Evolutionary conservation across 2,329 filamentous ascomycete species (phyloP).

Genomic region (Colletotrichum liriopes): DNA sequence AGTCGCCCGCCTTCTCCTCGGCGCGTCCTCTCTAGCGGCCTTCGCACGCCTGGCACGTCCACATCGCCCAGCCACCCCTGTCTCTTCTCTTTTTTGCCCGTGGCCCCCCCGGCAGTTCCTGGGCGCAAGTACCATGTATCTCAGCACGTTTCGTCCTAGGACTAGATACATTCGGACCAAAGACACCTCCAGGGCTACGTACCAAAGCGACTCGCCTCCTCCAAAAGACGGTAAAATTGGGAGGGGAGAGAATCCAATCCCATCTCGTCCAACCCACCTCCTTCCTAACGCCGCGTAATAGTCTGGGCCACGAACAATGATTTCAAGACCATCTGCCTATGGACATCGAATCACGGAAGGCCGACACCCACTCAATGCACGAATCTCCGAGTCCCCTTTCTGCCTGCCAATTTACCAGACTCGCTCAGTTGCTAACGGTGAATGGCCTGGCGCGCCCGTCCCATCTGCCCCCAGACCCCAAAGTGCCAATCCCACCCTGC

Average conservation of each 20-base stretch:
- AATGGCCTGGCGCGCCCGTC: background rate
- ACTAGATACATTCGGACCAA: slow-evolving; percentile 11
- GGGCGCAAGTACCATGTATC: slow-evolving; percentile 20
- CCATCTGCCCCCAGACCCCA: slow-evolving; percentile 13
- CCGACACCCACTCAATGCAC: slow-evolving; percentile 27
- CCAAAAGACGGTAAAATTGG: slow-evolving; percentile 12
- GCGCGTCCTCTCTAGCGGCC: slow-evolving; percentile 31
- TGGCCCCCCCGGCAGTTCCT: slow-evolving; percentile 18
- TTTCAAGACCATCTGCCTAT: background rate
- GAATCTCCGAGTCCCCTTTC: slow-evolving; percentile 26
- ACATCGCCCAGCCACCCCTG: slow-evolving; percentile 14
- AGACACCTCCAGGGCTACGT: too few species aligned
- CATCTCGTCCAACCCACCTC: background rate
- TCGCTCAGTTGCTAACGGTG: slow-evolving; percentile 5
- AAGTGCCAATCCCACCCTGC: slow-evolving; percentile 17
- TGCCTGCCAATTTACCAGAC: slow-evolving; percentile 32
- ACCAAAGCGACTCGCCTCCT: background rate
- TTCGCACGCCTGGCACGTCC: slow-evolving; percentile 15
- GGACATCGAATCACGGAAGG: background rate
- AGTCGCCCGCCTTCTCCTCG: slow-evolving; percentile 11
- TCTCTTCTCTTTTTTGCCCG: slow-evolving; percentile 5
- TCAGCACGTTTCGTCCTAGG: background rate
- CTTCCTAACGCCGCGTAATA: slow-evolving; percentile 6
- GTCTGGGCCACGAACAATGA: background rate
- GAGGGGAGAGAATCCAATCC: background rate